A percentile compares a stretch with the other conserved stretches of the same genome.
Evolutionary conservation across 768 basidiomycete species (phyloP).

Genomic region (Termitomyces sp.): DNA sequence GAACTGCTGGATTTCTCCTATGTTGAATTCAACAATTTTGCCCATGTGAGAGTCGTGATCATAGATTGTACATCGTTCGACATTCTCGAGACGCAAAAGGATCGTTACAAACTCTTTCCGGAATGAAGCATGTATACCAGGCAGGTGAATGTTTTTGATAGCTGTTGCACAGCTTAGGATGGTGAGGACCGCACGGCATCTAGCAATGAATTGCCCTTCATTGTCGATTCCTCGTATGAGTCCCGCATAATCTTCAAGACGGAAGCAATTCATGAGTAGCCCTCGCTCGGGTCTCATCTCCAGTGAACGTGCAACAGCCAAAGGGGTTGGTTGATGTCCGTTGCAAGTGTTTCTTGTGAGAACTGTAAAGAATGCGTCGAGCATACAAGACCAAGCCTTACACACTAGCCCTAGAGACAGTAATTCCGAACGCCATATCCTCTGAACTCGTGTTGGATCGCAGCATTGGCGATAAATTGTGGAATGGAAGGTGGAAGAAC

Average conservation of each 20-base stretch:
- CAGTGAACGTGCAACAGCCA: slow-evolving; percentile 1
- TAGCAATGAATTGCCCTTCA: background rate
- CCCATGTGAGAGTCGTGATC: slow-evolving; percentile 4
- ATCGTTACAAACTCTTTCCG: background rate
- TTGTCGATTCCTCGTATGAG: background rate
- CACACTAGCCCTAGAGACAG: slow-evolving; percentile 7
- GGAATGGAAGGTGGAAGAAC: background rate
- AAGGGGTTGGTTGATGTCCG: background rate
- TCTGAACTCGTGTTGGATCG: background rate
- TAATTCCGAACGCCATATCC: slow-evolving; percentile 7
- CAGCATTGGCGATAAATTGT: background rate
- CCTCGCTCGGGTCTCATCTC: slow-evolving; percentile 7
- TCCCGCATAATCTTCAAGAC: slow-evolving; percentile 1
- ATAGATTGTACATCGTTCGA: slow-evolving; percentile 4
- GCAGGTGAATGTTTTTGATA: background rate
- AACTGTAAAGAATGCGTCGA: slow-evolving; percentile 8
- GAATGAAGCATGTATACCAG: slow-evolving; percentile 3
- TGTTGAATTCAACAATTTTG: background rate
- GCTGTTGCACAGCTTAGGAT: slow-evolving; percentile 4
- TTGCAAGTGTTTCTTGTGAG: background rate
- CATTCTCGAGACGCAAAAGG: background rate
- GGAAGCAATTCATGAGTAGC: slow-evolving; percentile 5
- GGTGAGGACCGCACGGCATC: slow-evolving; percentile 1
- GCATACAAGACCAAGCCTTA: slow-evolving; percentile 9
- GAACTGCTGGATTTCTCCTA: slow-evolving; percentile 5